Conservation (phyloP, 768 basidiomycete species). For the Lentinus tigrinus region DNA sequence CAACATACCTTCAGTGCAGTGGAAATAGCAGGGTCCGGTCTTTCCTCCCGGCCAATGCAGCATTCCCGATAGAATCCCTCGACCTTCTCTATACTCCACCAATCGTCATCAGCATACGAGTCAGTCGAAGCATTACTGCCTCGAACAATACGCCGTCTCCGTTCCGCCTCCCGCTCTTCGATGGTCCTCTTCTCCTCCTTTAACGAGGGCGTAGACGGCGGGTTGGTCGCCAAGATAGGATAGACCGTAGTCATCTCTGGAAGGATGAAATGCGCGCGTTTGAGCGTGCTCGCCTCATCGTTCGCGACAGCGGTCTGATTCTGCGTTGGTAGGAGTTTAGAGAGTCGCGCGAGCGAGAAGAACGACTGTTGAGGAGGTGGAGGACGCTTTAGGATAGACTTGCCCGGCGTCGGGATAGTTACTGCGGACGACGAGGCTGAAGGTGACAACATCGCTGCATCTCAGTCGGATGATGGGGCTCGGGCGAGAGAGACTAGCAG, state of each 20-base stretch:
- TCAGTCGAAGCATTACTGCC: constrained; percentile 35
- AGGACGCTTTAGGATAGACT: constrained; percentile 79
- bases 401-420: constrained; percentile 75
- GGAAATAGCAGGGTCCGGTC: constrained; percentile 63
- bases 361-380: constrained; percentile 67
- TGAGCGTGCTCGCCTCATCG: constrained; percentile 63
- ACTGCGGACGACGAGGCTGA: constrained; percentile 79
- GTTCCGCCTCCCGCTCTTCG: constrained; percentile 71
- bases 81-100: constrained; percentile 86
- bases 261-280: constrained; percentile 88
- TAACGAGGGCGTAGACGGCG: constrained; percentile 76
- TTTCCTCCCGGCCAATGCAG: constrained; percentile 74
- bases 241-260: constrained; percentile 86
- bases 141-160: constrained; percentile 62
- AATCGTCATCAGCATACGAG: constrained; percentile 44
- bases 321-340: constrained; percentile 69
- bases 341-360: constrained; percentile 61
- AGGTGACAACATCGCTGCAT: constrained; percentile 41
- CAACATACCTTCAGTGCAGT: constrained; percentile 64
- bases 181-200: constrained; percentile 82
- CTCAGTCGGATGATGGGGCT: constrained; percentile 1
- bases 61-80: constrained; percentile 87
- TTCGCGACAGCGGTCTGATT: constrained; percentile 25
- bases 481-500: neutral
- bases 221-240: constrained; percentile 81